These are phyloP conservation scores for Arthrocladium fulminans DNA, from an alignment of 2,329 filamentous ascomycete genomes.

Conservation along the genomic window DNA sequence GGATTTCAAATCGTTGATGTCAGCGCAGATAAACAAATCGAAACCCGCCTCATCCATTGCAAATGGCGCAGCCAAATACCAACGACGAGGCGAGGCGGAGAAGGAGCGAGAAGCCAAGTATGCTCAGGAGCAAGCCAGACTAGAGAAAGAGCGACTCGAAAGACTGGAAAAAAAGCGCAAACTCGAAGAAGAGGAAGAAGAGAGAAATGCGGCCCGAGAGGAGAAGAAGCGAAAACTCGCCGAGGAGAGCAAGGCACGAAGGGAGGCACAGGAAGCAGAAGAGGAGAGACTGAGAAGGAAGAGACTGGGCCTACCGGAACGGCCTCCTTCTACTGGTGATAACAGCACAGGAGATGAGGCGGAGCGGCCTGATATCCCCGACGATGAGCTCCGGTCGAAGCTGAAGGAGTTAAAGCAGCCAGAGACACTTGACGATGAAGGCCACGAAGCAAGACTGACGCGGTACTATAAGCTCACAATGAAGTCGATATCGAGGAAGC, in stretches of 20 bases:
- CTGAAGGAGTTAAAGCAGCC: slow-evolving; percentile 68
- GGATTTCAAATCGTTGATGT: slow-evolving; percentile 94
- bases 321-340: slow-evolving; percentile 44
- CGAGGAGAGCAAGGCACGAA: slow-evolving; percentile 62
- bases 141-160: slow-evolving; percentile 62
- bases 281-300: slow-evolving; percentile 66
- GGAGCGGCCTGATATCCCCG: slow-evolving; percentile 17
- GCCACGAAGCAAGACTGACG: slow-evolving; percentile 57
- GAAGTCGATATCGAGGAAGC: slow-evolving; percentile 25
- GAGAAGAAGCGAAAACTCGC: slow-evolving; percentile 75
- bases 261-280: slow-evolving; percentile 64
- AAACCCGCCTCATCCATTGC: slow-evolving; percentile 43
- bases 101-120: slow-evolving; percentile 72
- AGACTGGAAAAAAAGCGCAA: slow-evolving; percentile 73
- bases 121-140: slow-evolving; percentile 65
- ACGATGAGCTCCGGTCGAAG: slow-evolving; percentile 57
- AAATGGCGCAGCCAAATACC: slow-evolving; percentile 51
- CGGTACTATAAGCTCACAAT: slow-evolving; percentile 58
- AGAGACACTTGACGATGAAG: slow-evolving; percentile 69
- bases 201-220: slow-evolving; percentile 60
- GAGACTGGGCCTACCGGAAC: slow-evolving; percentile 69
- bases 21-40: slow-evolving; percentile 79
- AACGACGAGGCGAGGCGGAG: slow-evolving; percentile 79
- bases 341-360: slow-evolving; percentile 28
- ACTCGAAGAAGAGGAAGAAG: slow-evolving; percentile 73